These are phyloP conservation scores for Fibroporia radiculosa DNA, from an alignment of 768 basidiomycete genomes.

Conservation along the genomic window DNA sequence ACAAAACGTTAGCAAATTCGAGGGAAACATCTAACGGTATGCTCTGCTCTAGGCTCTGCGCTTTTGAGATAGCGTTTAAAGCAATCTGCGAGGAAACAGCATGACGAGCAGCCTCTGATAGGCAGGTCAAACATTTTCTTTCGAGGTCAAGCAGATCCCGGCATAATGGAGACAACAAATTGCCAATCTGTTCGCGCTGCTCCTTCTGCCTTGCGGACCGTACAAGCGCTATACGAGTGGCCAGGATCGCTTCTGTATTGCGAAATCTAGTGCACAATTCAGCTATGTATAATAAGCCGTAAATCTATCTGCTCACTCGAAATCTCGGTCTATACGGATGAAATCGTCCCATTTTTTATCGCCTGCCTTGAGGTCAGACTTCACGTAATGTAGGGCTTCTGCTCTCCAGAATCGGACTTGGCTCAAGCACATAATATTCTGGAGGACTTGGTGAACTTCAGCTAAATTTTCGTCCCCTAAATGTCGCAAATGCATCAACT, in stretches of 20 bases:
- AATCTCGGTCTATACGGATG: slow-evolving; percentile 40
- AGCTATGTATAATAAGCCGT: neutral
- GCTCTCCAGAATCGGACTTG: slow-evolving; percentile 66
- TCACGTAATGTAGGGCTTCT: slow-evolving; percentile 24
- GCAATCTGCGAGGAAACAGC: slow-evolving; percentile 72
- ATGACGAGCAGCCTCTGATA: slow-evolving; percentile 66
- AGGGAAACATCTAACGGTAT: slow-evolving; percentile 51
- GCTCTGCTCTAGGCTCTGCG: slow-evolving; percentile 48
- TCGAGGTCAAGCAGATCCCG: slow-evolving; percentile 50
- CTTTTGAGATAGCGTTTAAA: slow-evolving; percentile 74
- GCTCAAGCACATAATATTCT: slow-evolving; percentile 72
- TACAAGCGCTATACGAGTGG: slow-evolving; percentile 77
- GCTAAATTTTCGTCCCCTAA: slow-evolving; percentile 76
- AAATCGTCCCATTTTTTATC: slow-evolving; percentile 35
- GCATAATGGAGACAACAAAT: slow-evolving; percentile 47
- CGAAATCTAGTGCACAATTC: slow-evolving; percentile 45
- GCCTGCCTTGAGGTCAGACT: slow-evolving; percentile 27
- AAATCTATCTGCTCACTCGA: slow-evolving; percentile 46
- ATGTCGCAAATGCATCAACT: slow-evolving; percentile 54
- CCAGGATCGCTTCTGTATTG: slow-evolving; percentile 68
- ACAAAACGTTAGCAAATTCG: slow-evolving; percentile 87
- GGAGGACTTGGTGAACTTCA: slow-evolving; percentile 61
- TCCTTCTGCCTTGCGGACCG: slow-evolving; percentile 64
- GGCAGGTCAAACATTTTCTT: slow-evolving; percentile 56
- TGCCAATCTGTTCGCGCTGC: slow-evolving; percentile 71